Evolutionary conservation across 2,329 filamentous ascomycete species (phyloP).

Genomic region (Bimuria novae-zelandiae): DNA sequence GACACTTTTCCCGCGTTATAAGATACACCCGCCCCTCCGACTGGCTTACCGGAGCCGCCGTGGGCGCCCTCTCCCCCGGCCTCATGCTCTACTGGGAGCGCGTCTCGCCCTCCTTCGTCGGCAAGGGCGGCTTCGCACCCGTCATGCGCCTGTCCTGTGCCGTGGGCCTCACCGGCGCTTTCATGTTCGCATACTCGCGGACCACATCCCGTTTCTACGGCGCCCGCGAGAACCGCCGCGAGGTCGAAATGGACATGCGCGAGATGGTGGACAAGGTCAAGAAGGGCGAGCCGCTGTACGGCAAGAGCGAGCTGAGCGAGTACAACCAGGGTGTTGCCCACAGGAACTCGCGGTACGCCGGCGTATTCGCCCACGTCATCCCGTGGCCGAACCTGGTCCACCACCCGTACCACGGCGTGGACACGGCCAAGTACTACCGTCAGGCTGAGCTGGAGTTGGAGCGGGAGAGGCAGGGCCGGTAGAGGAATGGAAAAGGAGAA

Average conservation of each 20-base stretch:
- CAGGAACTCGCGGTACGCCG: slow-evolving; percentile 89
- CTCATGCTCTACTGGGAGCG: slow-evolving; percentile 80
- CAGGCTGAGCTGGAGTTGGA: slow-evolving; percentile 94
- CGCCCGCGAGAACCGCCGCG: slow-evolving; percentile 86
- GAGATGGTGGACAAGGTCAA: slow-evolving; percentile 99
- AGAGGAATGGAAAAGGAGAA: slow-evolving; percentile 13
- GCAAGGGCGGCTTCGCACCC: slow-evolving; percentile 78
- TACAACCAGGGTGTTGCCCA: slow-evolving; percentile 94
- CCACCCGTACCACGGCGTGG: slow-evolving; percentile 83
- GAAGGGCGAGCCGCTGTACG: slow-evolving; percentile 86
- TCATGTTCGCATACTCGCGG: slow-evolving; percentile 65
- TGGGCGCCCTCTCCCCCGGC: slow-evolving; percentile 73
- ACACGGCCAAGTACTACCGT: slow-evolving; percentile 97
- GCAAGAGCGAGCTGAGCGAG: slow-evolving; percentile 74
- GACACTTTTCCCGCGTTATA: slow-evolving; percentile 89
- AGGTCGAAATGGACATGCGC: slow-evolving; percentile 93
- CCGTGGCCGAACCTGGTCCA: slow-evolving; percentile 99
- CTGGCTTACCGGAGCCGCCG: slow-evolving; percentile 71
- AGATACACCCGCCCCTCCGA: slow-evolving; percentile 85
- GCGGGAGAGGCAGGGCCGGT: slow-evolving; percentile 60
- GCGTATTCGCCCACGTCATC: slow-evolving; percentile 79
- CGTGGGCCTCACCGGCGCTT: slow-evolving; percentile 76
- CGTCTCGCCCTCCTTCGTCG: slow-evolving; percentile 82
- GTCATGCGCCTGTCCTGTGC: slow-evolving; percentile 79
- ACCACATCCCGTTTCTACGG: slow-evolving; percentile 84